Base-by-base conservation (phyloP, 2,329 filamentous ascomycete species). In the Aspergillus carbonarius region DNA sequence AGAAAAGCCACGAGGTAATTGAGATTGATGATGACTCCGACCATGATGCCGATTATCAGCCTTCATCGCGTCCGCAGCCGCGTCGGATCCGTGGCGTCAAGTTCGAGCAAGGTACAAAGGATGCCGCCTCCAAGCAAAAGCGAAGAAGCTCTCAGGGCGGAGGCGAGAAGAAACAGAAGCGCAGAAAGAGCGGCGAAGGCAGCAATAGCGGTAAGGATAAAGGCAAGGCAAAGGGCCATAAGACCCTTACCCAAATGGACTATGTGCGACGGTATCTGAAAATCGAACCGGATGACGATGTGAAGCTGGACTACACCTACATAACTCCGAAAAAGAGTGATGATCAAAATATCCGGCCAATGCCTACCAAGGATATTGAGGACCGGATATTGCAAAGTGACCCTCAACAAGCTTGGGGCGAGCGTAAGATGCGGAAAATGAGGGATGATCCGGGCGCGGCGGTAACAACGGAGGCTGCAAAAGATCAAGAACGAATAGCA, bases 191-290 rank as follows among this genome's bases (percentile, higher is more conserved):
- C 27, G 64, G 59, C 54, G 55, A 57, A n/a, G 58, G 56, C 48
- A 52, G 44, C 6, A 69, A 59, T 37, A 57, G 63, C 13, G 66
- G 61, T 20, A 65, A 70, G 50, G 60, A 58, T 6, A 63, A 66
- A 27, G 62, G 61, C 8, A 69, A 67, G 15, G 59, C 66, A 25
- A 59, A 63, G 40, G 63, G 63, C 17, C 65, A 76, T 54, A 76
- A 76, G 46, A 77, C 75, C 0, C 66, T 77, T n/a, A 77, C 75
- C 2, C 75, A 77, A 61, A 77, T 77, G 74, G 70, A 76, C 54
- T 77, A 74, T 62, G 74, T 77, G 34, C 69, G 69, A 34, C 72
- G 71, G 4, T 72, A 69, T 46, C 62, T 75, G 57, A 68, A 68
- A 20, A 68, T 74, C 47, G 69, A 72, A 39, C 66, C 71, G 4